Base-by-base conservation (phyloP, 257 asterid genomes). In the Ocimum tenuiflorum region DNA sequence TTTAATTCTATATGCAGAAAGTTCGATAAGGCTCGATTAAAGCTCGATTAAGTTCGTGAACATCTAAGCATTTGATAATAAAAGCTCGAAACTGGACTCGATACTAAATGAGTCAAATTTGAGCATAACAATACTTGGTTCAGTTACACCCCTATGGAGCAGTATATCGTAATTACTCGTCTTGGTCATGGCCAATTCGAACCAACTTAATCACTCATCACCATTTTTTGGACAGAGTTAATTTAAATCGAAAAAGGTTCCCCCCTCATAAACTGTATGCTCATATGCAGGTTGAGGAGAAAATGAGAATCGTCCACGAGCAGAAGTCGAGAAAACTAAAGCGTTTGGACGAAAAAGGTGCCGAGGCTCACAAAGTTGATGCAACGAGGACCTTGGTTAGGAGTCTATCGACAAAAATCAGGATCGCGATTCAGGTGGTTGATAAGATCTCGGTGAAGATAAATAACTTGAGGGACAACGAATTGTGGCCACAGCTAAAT, bases 371-470 rank as follows among this genome's bases (percentile, higher is more conserved):
- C 62, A 90, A 90, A 75, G 61, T 94, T 29, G 99, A 94, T 27
- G 79, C 74, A 39, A 90, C 96, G 15, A 81, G 97, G 72, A 74
- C 76, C 43, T 29, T 86, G 67, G 94, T 94, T 67, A 82, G 88
- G 78, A 78, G 85, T 65, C 85, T 94, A 56, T 90, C 99, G 67
- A 88, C 99, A 39, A 94, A 86, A 76, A 90, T 94, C 19, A 78
- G 82, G 75, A 88, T 94, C 36, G 89, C 97, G 9, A 91, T 91
- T 76, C 97, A 91, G 79, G 88, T 87, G 18, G 98, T 89, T 45
- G 98, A 91, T 80, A 89, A 82, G 76, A 87, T 89, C 57, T 92
- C 99, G 12, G 94, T 80, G 82, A 87, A 77, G 87, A 89, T 91
- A 72, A 87, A 87, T 76, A 76, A 20, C 63, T 72, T 91, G 85